Evolutionary conservation across 208 protist genomes (phyloP), one percentile per base, ranked within the genome.

Genomic region (Endotrypanum monterogeii): DNA sequence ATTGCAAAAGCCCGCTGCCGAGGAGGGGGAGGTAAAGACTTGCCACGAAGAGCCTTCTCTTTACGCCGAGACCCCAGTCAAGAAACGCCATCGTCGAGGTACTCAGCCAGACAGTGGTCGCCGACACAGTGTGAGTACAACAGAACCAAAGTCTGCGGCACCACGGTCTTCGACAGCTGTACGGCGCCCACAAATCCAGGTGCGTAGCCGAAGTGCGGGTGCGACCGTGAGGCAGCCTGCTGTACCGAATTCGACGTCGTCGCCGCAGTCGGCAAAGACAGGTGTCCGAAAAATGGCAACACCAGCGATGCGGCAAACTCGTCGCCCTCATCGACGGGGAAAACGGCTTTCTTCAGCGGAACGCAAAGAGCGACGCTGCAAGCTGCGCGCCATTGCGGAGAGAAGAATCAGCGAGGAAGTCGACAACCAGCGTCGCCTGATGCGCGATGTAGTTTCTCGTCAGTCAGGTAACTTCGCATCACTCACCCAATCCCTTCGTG

Each of bases 361-460:
- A 57, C 76, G 51, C 16, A 62, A 62, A 44, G 78, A 77, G 60
- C 78, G 73, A 28, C 71, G 68, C 35, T n/a, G 37, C 20, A 78
- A 79, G 30, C 67, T 77, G 32, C 74, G 74, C 48, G 57, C 57
- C n/a, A 82, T 77, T 50, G 75, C 77, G 25, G 35, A 71, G 44
- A 73, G 79, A 2, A 83, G 72, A 37, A 79, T 81, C 14, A 25
- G 52, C 16, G 77, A 80, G 30, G 66, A 72, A 37, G 67, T 80
- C 23, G 79, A 72, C 48, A 57, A 74, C 14, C 80, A 84, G 46
- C 81, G 82, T 1, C 89, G 87, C 2, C 54, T 57, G 32, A 74
- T 88, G 74, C 89, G 89, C 18, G 83, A 90, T 54, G 71, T 65
- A 20, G 56, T 90, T 46, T 68, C 71, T 30, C 71, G 78, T n/a